Evolutionary conservation across 2,329 filamentous ascomycete genomes (phyloP).

Genomic region (Aurifilum marmelostoma): DNA sequence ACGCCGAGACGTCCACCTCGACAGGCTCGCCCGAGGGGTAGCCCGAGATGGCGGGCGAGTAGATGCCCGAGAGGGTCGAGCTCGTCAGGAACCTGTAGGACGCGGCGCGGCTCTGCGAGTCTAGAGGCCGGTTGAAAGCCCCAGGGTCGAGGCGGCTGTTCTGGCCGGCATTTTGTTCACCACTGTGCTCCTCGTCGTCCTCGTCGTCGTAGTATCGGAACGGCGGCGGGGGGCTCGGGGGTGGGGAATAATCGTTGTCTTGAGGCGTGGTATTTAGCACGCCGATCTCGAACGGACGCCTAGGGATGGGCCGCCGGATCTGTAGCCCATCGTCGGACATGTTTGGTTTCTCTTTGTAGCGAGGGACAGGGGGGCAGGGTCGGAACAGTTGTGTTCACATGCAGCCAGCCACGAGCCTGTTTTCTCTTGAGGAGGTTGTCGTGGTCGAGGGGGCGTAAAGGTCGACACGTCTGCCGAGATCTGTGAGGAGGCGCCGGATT

Average conservation of each 20-base stretch:
- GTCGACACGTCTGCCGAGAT: neutral
- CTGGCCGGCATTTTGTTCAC: constrained; percentile 36
- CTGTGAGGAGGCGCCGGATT: neutral
- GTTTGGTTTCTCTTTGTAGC: constrained; percentile 2
- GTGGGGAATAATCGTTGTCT: constrained; percentile 38
- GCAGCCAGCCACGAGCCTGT: constrained; percentile 3
- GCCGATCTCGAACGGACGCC: constrained; percentile 69
- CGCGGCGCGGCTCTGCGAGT: constrained; percentile 66
- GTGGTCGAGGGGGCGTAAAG: neutral
- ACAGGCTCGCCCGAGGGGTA: constrained; percentile 41
- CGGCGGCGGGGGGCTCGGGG: constrained; percentile 39
- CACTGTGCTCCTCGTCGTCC: neutral
- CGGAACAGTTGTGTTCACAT: constrained; percentile 15
- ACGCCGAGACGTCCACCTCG: constrained; percentile 57
- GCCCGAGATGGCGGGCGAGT: constrained; percentile 66
- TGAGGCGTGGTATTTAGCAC: constrained; percentile 51
- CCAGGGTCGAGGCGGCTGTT: constrained; percentile 43
- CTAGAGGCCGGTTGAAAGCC: constrained; percentile 32
- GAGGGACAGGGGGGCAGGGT: neutral
- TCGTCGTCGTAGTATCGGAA: constrained; percentile 55
- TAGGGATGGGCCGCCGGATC: constrained; percentile 70
- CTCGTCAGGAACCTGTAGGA: constrained; percentile 86
- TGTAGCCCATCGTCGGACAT: constrained; percentile 53
- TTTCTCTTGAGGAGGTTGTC: neutral
- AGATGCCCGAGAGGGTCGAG: constrained; percentile 90